A percentile compares a stretch with the other conserved stretches of the same genome.
Conservation (phyloP, 176 grass and related monocot species). For the Carex parvula region DNA sequence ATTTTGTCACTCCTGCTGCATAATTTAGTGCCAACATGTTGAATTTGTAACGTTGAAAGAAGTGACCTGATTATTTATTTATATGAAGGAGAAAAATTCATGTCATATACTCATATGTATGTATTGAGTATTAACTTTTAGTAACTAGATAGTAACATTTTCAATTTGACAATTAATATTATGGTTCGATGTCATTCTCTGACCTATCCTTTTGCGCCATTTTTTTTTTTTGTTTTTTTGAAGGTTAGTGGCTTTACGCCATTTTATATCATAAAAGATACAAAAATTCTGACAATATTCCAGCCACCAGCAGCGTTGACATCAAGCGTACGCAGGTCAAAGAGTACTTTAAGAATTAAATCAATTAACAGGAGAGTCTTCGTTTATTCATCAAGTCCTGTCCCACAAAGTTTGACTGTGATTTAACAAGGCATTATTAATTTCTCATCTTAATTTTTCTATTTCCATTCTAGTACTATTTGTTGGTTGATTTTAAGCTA, state of each 20-base stretch:
- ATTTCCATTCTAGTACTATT: neutral
- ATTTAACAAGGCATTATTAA: neutral
- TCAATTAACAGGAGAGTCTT: neutral
- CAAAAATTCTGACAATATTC: slow-evolving; percentile 5
- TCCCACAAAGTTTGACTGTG: neutral
- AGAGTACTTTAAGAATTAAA: neutral
- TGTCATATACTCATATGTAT: neutral
- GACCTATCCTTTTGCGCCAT: neutral
- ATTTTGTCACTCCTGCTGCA: neutral
- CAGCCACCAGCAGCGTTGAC: neutral
- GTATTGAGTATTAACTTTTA: neutral
- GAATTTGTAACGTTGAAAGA: neutral
- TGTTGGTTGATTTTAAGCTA: neutral
- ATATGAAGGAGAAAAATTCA: neutral
- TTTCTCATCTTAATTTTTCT: neutral
- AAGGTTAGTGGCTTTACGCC: neutral
- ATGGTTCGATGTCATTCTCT: neutral
- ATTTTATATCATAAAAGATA: too few species aligned
- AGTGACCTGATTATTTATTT: neutral
- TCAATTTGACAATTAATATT: neutral
- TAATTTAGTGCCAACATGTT: slow-evolving; percentile 12
- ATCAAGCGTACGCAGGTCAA: neutral
- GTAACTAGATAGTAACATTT: neutral
- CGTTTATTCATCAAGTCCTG: neutral
- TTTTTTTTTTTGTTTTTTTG: neutral